Evolutionary conservation across 768 basidiomycete species (phyloP).

Genomic region (Hericium coralloides): DNA sequence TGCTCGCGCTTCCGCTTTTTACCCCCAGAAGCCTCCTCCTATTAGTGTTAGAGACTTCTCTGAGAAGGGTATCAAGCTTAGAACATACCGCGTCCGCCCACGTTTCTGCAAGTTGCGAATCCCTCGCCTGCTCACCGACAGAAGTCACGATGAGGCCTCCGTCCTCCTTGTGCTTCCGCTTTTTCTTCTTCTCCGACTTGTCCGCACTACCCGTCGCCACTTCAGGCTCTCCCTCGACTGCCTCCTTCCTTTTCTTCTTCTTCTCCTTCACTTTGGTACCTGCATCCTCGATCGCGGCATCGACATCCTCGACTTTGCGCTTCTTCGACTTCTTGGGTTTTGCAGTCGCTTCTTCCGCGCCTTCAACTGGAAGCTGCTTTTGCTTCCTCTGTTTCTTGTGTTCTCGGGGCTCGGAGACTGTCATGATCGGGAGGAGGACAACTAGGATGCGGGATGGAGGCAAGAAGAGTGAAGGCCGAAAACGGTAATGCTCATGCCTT

Average conservation of each 20-base stretch:
- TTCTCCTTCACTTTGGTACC: slow-evolving; percentile 4
- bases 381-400: not conserved
- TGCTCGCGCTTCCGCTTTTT: not conserved
- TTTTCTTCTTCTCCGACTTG: slow-evolving; percentile 7
- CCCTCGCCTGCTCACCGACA: not conserved
- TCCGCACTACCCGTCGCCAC: not conserved
- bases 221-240: not conserved
- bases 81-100: not conserved
- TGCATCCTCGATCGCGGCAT: not conserved
- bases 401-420: too few species aligned
- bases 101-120: not conserved
- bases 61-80: too few species aligned
- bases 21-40: too few species aligned
- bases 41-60: too few species aligned
- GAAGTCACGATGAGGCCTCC: not conserved
- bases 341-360: not conserved
- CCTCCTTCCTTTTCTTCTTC: slow-evolving; percentile 10
- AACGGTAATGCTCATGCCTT: too few species aligned
- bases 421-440: too few species aligned
- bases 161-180: not conserved
- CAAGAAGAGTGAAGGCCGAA: too few species aligned
- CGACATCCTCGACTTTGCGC: slow-evolving; percentile 2
- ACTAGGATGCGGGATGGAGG: too few species aligned
- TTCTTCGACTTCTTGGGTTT: not conserved
- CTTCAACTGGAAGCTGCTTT: not conserved